These are phyloP conservation scores for Xylariaceae sp. DNA, from an alignment of 2,329 filamentous ascomycete genomes.

Conservation along the genomic window DNA sequence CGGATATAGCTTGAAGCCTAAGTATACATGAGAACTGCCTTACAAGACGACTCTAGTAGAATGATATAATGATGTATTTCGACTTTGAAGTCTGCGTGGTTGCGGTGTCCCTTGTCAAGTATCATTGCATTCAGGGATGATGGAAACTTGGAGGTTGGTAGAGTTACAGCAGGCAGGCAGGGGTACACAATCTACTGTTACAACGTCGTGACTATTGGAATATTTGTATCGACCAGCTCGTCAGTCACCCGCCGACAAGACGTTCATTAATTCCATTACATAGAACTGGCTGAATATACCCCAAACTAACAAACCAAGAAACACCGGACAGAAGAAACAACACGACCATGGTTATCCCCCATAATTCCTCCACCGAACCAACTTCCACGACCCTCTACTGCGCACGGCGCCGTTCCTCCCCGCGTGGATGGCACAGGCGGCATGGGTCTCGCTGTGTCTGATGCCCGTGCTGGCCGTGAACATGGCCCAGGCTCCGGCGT, in stretches of 20 bases:
- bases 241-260: not conserved
- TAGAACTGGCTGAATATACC: not conserved
- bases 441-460: conserved; percentile 69
- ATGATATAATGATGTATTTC: no score
- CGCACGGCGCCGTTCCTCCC: conserved; percentile 55
- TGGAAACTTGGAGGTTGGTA: no score
- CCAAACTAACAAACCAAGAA: not conserved
- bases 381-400: conserved; percentile 64
- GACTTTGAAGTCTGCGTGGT: no score
- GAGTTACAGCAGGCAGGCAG: no score
- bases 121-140: no score
- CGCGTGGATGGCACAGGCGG: conserved; percentile 58
- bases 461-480: conserved; percentile 68
- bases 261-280: not conserved
- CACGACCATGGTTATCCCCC: conserved; percentile 39
- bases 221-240: not conserved
- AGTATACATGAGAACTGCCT: no score
- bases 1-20: no score
- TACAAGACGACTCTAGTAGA: no score
- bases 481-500: conserved; percentile 56
- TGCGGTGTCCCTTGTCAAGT: no score
- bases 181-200: no score
- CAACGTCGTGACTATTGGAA: no score
- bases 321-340: not conserved
- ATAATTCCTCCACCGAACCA: conserved; percentile 60